Evolutionary conservation across 1,284 basidiomycete genomes (phyloP).

Genomic region (Boletus coffeatus): DNA sequence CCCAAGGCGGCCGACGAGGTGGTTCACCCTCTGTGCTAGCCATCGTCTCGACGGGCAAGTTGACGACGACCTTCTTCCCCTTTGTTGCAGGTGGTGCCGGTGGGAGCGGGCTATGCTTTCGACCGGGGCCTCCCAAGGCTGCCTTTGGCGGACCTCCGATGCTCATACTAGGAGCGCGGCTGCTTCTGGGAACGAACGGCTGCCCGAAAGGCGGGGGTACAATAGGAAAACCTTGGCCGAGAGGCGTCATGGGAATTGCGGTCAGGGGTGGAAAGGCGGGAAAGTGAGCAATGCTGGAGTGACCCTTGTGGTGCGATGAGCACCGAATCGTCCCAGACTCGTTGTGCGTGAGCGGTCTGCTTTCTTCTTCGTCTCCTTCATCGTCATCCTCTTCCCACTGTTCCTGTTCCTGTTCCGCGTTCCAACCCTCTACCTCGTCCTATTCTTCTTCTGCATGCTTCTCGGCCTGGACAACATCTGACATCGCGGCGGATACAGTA

Average conservation of each 20-base stretch:
- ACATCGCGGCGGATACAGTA: too few relatives aligned
- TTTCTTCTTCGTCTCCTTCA: too few relatives aligned
- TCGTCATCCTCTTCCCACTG: too few relatives aligned
- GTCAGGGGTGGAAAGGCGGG: slow-evolving; percentile 53
- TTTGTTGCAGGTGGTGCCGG: slow-evolving; percentile 38
- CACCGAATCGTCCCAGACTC: too few relatives aligned
- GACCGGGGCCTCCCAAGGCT: slow-evolving; percentile 66
- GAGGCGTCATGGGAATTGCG: slow-evolving; percentile 55
- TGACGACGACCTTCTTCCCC: slow-evolving; percentile 62
- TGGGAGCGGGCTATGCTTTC: slow-evolving; percentile 65
- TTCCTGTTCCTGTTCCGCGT: too few relatives aligned
- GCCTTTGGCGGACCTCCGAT: slow-evolving; percentile 79
- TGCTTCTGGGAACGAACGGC: slow-evolving; percentile 49
- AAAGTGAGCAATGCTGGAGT: slow-evolving; percentile 53
- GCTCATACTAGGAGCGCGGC: slow-evolving; percentile 61
- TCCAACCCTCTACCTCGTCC: too few relatives aligned
- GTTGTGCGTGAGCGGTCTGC: too few relatives aligned
- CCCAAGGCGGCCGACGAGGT: slow-evolving; percentile 51
- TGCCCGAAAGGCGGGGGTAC: slow-evolving; percentile 41
- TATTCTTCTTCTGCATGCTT: too few relatives aligned
- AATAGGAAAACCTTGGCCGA: slow-evolving; percentile 55
- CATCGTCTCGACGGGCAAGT: slow-evolving; percentile 64
- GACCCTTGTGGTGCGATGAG: slow-evolving; percentile 38
- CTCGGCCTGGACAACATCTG: too few relatives aligned
- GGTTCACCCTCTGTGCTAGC: slow-evolving; percentile 37